These are phyloP conservation scores for Metschnikowia hibisci DNA, from an alignment of 805 yeast genomes.

Conservation along the genomic window DNA sequence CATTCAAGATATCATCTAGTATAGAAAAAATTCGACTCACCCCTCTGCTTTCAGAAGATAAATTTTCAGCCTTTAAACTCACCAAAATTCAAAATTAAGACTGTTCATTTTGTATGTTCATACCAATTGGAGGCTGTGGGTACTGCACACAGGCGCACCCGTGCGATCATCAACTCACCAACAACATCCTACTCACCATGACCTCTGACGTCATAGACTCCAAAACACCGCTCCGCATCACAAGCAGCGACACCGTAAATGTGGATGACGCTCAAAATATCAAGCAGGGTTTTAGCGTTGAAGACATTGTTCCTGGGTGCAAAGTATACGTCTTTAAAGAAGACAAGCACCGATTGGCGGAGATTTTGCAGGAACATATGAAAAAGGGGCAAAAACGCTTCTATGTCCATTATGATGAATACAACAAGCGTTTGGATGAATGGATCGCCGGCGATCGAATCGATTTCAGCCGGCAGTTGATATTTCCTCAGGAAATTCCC, in stretches of 20 bases:
- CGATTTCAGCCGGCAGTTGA: conserved; percentile 65
- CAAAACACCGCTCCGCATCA: conserved; percentile 11
- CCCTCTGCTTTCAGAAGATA: no score
- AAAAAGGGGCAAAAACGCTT: conserved; percentile 75
- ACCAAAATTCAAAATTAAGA: no score
- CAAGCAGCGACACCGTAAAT: neutral
- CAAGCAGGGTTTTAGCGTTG: conserved; percentile 25
- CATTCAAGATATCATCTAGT: no score
- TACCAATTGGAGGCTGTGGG: no score
- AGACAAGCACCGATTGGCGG: conserved; percentile 76
- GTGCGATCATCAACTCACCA: no score
- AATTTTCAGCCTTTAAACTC: no score
- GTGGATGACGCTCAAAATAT: neutral
- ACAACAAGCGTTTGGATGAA: conserved; percentile 93
- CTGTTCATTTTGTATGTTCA: no score
- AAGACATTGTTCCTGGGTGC: conserved; percentile 68
- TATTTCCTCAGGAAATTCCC: conserved; percentile 62
- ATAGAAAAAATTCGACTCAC: no score
- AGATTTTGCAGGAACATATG: conserved; percentile 69
- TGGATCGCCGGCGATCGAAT: conserved; percentile 79
- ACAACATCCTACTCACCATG: neutral
- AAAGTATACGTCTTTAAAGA: conserved; percentile 81
- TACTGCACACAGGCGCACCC: neutral
- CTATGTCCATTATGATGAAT: conserved; percentile 92
- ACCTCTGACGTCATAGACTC: conserved; percentile 5